Percentiles rank a stretch among this genome's conserved stretches.
These are phyloP conservation scores for Colletotrichum higginsianum DNA, from an alignment of 2,329 filamentous ascomycete genomes.

Conservation along the genomic window DNA sequence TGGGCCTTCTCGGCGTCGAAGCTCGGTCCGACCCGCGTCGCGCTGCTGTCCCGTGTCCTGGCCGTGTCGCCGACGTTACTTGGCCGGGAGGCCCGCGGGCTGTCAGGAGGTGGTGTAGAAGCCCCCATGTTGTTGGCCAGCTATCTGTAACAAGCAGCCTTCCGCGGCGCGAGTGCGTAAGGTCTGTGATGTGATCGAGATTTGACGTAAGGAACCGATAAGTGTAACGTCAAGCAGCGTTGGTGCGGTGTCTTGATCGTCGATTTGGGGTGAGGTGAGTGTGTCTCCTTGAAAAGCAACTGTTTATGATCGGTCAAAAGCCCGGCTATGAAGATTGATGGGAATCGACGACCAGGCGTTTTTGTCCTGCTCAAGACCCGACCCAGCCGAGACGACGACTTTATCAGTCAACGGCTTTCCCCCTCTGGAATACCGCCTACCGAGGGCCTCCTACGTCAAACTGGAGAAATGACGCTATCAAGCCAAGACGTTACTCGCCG, in stretches of 20 bases:
- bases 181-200: too few species aligned
- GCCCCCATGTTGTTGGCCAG: background rate
- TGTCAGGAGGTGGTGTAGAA: background rate
- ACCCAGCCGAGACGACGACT: background rate
- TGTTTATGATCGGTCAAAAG: background rate
- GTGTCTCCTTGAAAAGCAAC: background rate
- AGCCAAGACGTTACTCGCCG: conserved; percentile 12
- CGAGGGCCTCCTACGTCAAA: conserved; percentile 1
- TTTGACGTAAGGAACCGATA: background rate
- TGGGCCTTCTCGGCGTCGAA: conserved; percentile 22
- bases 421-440: background rate
- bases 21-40: conserved; percentile 15
- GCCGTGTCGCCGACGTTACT: background rate
- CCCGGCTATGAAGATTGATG: background rate
- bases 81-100: background rate
- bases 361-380: background rate
- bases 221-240: background rate
- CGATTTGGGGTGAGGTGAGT: background rate
- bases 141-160: background rate
- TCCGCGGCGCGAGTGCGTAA: background rate
- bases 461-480: conserved; percentile 32
- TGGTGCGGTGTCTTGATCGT: background rate
- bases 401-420: conserved; percentile 16
- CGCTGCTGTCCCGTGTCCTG: conserved; percentile 27
- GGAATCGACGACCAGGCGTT: background rate